These are phyloP conservation scores for Ramaria sp. DNA, from an alignment of 768 basidiomycete genomes.

Conservation along the genomic window DNA sequence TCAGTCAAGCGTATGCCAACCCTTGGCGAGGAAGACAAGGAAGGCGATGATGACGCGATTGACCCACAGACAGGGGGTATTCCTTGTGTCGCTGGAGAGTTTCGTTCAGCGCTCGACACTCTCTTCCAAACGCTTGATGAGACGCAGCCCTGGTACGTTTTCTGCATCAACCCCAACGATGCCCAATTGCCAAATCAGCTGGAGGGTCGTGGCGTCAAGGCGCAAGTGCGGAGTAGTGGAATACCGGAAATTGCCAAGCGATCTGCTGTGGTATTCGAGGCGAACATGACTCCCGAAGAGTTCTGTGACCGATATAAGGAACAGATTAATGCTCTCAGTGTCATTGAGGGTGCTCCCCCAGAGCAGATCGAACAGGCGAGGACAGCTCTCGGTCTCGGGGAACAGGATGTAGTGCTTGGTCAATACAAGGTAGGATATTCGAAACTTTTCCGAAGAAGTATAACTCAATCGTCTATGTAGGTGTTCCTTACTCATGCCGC, in stretches of 20 bases:
- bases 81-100: conserved; percentile 83
- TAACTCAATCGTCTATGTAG: conserved; percentile 27
- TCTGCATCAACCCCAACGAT: conserved; percentile 93
- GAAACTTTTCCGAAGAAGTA: not conserved
- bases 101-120: conserved; percentile 73
- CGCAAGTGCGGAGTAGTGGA: conserved; percentile 77
- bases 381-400: conserved; percentile 44
- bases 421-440: conserved; percentile 55
- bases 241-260: conserved; percentile 68
- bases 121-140: conserved; percentile 84
- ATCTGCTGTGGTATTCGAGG: conserved; percentile 62
- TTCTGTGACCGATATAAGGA: conserved; percentile 75
- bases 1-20: conserved; percentile 55
- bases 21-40: conserved; percentile 42
- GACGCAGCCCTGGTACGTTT: conserved; percentile 83
- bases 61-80: conserved; percentile 23
- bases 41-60: conserved; percentile 24
- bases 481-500: conserved; percentile 80
- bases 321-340: conserved; percentile 45
- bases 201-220: conserved; percentile 85
- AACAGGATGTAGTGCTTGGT: conserved; percentile 72
- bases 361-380: conserved; percentile 53
- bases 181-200: conserved; percentile 90
- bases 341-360: conserved; percentile 47
- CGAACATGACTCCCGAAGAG: conserved; percentile 75